Evolutionary conservation across 2,329 filamentous ascomycete species (phyloP).

Genomic region (Hypoxylon rubiginosum): DNA sequence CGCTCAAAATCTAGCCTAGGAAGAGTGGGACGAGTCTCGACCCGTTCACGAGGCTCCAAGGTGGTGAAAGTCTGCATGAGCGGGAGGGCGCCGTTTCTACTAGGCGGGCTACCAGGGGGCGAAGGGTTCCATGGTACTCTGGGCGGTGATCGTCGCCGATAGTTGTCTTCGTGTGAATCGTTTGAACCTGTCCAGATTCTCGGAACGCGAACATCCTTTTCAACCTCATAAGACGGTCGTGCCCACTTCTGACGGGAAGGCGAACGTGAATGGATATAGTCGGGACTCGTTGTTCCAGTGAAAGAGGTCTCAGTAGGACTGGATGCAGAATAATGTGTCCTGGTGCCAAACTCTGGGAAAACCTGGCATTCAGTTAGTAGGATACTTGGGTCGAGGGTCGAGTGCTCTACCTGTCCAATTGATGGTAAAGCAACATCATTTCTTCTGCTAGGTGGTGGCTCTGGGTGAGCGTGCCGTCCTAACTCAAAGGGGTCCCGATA

Average conservation of each 20-base stretch:
- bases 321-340: conserved; percentile 52
- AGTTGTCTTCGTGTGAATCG: conserved; percentile 45
- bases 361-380: conserved; percentile 52
- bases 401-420: conserved; percentile 62
- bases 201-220: conserved; percentile 59
- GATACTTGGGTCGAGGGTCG: neutral
- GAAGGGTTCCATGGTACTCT: conserved; percentile 55
- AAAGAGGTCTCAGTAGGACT: conserved; percentile 52
- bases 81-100: conserved; percentile 50
- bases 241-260: conserved; percentile 63
- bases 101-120: conserved; percentile 54
- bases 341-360: conserved; percentile 59
- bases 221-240: conserved; percentile 59
- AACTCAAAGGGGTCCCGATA: conserved; percentile 55
- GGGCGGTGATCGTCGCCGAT: conserved; percentile 56
- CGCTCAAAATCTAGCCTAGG: conserved; percentile 59
- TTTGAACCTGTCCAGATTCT: conserved; percentile 59
- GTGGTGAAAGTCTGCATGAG: conserved; percentile 50
- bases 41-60: conserved; percentile 54
- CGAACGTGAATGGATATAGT: conserved; percentile 67
- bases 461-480: conserved; percentile 49
- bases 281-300: conserved; percentile 56
- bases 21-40: conserved; percentile 55
- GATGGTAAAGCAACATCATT: conserved; percentile 63
- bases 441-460: conserved; percentile 54